These are phyloP conservation scores for Globisporangium echinulatum DNA, from an alignment of 352 stramenopile genomes.

Conservation along the genomic window DNA sequence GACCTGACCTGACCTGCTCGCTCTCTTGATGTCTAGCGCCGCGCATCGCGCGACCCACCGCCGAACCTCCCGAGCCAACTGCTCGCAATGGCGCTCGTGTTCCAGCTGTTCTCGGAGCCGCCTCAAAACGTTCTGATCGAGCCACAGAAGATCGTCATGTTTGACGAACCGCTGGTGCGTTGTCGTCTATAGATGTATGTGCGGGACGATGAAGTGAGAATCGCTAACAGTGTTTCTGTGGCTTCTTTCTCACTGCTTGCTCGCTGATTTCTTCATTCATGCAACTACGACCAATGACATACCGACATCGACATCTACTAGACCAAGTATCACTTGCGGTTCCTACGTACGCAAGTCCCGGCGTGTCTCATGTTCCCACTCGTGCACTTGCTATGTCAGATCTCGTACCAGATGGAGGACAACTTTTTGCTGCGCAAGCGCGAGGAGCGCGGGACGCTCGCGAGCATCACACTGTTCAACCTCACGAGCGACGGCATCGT, in stretches of 20 bases:
- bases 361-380: conserved; percentile 79
- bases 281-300: too few species aligned
- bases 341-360: conserved; percentile 73
- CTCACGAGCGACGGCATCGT: conserved; percentile 83
- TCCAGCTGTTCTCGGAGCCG: conserved; percentile 80
- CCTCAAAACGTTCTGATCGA: conserved; percentile 77
- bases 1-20: too few species aligned
- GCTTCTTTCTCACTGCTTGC: background rate
- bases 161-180: conserved; percentile 82
- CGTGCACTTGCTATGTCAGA: conserved; percentile 80
- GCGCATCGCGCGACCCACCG: conserved; percentile 61
- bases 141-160: conserved; percentile 73
- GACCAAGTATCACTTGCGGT: conserved; percentile 84
- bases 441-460: conserved; percentile 72
- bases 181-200: background rate
- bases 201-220: too few species aligned
- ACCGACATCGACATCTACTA: conserved; percentile 10
- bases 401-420: conserved; percentile 85
- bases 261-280: too few species aligned
- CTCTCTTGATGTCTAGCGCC: conserved; percentile 19
- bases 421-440: conserved; percentile 76
- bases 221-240: background rate
- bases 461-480: conserved; percentile 80
- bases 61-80: conserved; percentile 77
- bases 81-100: conserved; percentile 78